Base-by-base conservation (phyloP, 2,329 filamentous ascomycete genomes). In the Coniochaeta sp. region DNA sequence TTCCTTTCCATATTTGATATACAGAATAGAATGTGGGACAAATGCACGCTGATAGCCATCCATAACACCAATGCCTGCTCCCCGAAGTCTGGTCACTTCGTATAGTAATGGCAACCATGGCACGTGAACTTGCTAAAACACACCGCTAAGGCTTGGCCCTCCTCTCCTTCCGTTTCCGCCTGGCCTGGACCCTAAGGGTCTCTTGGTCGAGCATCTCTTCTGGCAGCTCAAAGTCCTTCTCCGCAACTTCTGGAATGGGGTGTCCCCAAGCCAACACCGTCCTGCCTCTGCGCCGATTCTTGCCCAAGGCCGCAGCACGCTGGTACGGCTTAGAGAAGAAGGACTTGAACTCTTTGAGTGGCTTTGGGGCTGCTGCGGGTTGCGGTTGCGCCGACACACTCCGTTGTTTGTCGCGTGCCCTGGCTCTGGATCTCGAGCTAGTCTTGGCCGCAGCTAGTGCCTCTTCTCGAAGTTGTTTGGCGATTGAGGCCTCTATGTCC, bases 291-390 rank as follows among this genome's bases (percentile, higher is more conserved):
- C 90, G 85, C 36, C 91, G 82, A 56, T 85, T 80, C 65, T 85
- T 86, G 62, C 85, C 88, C n/a, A 96, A 74, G 10, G 93, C 91
- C 7, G 87, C 85, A 24, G 92, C 90, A 28, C 93, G 88, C 62
- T 93, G 82, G 69, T 96, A 87, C 26, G 83, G 86, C 74, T 95
- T 92, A 19, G 81, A 73, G 71, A 92, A 98, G 76, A 97, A 97
- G 0, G 91, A 96, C n/a, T 79, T 89, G 69, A 97, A 92, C 40
- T 90, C 88, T 61, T 80, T 83, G 2, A 73, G 73, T 12, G 77
- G 75, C 30, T 73, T 69, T 19, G 74, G 73, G 38, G 76, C 70
- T 36, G 64, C 42, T 28, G 64, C 47, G 47, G 62, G 12, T 65
- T 65, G 67, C 52, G 67, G 64, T 8, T 67, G 63, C 26, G 69